phyloP scores from a whole-genome alignment of 2,329 filamentous ascomycete species.

The Lecanicillium sp. region DNA sequence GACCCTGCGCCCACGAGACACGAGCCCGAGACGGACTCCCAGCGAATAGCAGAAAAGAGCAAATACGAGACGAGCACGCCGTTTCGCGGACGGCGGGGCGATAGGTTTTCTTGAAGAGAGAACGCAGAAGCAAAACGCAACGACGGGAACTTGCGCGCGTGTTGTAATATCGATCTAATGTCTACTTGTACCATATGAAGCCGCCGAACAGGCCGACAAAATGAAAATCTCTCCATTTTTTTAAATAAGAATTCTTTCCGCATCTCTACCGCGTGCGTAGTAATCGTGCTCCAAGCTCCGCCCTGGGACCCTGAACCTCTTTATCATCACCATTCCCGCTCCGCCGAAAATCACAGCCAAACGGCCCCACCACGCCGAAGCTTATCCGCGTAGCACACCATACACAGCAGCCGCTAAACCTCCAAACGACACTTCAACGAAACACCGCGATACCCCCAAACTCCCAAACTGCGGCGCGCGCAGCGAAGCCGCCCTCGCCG shows the following conservation, averaged over 20 bases:
- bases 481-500: slow-evolving; percentile 6
- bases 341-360: slow-evolving; percentile 3
- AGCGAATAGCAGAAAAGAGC: slow-evolving; percentile 64
- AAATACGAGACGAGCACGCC: slow-evolving; percentile 80
- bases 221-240: not conserved
- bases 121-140: not conserved
- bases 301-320: no score
- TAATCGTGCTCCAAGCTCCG: no score
- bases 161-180: not conserved
- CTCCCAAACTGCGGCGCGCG: not conserved
- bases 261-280: no score
- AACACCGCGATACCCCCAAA: not conserved
- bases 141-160: not conserved
- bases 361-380: slow-evolving; percentile 8
- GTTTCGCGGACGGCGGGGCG: slow-evolving; percentile 73
- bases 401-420: not conserved
- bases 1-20: slow-evolving; percentile 86
- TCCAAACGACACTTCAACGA: no score
- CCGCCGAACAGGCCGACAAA: not conserved
- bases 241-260: no score
- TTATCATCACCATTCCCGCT: no score
- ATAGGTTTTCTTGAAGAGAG: slow-evolving; percentile 60
- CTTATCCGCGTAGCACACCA: slow-evolving; percentile 4
- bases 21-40: slow-evolving; percentile 62
- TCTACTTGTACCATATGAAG: no score